These are phyloP conservation scores for Eucalyptus tenuipes DNA, from an alignment of 345 rosid species.

Conservation along the genomic window DNA sequence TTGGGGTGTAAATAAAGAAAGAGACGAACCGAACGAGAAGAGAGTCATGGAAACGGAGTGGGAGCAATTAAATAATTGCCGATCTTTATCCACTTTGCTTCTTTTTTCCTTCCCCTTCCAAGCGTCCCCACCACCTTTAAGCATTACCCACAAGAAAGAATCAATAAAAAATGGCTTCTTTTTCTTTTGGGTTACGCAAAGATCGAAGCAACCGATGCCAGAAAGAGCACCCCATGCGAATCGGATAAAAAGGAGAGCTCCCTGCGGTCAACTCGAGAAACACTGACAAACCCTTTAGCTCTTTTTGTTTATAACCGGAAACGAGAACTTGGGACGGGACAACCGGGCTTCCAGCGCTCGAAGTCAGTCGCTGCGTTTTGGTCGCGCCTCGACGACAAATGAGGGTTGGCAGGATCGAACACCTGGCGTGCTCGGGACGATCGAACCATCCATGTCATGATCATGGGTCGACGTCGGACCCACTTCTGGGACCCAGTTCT, in stretches of 20 bases:
- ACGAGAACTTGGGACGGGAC: not conserved
- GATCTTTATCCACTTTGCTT: constrained; percentile 10
- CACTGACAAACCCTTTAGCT: not conserved
- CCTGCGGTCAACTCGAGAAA: not conserved
- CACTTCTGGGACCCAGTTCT: not conserved
- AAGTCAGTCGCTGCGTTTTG: not conserved
- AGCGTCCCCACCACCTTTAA: not conserved
- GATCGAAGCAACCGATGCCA: not conserved
- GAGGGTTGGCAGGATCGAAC: not conserved
- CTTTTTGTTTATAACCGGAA: not conserved
- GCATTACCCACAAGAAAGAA: not conserved
- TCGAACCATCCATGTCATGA: not conserved
- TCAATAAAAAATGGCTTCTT: not conserved
- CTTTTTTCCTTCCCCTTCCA: not conserved
- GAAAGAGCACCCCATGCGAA: not conserved
- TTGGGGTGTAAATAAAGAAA: not conserved
- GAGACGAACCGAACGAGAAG: constrained; percentile 11
- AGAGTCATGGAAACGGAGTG: constrained; percentile 5
- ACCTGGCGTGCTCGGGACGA: not conserved
- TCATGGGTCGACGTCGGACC: not conserved
- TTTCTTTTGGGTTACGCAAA: not conserved
- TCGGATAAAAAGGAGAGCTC: not conserved
- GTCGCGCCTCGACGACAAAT: not conserved
- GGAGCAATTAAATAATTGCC: not conserved
- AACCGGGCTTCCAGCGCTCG: not conserved